Base-by-base conservation (phyloP, 208 protist species). In the Trypanosoma avium region DNA sequence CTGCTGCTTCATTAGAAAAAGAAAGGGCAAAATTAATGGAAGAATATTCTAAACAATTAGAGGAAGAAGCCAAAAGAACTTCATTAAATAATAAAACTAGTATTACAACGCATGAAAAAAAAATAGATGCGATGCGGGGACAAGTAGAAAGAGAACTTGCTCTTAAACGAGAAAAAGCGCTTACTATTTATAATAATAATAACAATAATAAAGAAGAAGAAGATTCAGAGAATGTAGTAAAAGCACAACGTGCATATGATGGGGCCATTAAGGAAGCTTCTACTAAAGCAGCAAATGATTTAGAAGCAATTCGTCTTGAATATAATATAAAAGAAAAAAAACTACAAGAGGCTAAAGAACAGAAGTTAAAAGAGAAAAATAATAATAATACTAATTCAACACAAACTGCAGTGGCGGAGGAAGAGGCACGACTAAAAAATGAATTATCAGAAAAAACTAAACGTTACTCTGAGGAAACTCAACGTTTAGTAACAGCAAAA, bases 251-350 rank as follows among this genome's bases (percentile, higher is more conserved):
- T 19, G 35, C 45, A 13, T 69, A 42, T 27, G 57, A 72, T 24
- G 38, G 22, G 19, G 49, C 58, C 17, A n/a, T 67, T 19, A 19
- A 55, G 40, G 10, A 61, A 36, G 53, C 58, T 0, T 35, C 57
- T 57, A 15, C 36, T 17, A 46, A 62, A n/a, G 57, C 58, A 17
- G 36, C 45, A 5, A 26, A 1, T 33, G 33, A 76, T 6, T 46
- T 64, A 6, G 57, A 63, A 13, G 57, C 32, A 17, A 43, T 74
- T 33, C 67, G 54, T 27, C 22, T 9, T n/a, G 61, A 73, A 32
- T 63, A 63, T 53, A 45, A 45, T 52, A 7, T 10, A 22, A 65
- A 63, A 52, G 43, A 46, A 19, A 48, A 56, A 33, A 49, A 46
- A n/a, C 53, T 62, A 45, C 40, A 38, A 35, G 19, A 21, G 7